phyloP scores from a whole-genome alignment of 768 basidiomycete genomes.

The Rhizopogon vesiculosus region DNA sequence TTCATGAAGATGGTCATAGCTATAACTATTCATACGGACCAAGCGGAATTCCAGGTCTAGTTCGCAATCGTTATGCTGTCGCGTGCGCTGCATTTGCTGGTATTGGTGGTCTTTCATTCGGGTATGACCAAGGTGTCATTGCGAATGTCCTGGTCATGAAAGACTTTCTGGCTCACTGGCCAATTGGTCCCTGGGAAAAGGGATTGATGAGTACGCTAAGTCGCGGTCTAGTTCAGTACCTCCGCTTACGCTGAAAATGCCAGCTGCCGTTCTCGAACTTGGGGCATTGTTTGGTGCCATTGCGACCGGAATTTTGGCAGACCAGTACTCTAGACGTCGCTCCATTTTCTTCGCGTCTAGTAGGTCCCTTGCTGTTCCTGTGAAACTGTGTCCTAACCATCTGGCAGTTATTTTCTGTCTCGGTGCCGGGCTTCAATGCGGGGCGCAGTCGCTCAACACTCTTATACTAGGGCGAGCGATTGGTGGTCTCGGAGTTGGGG shows the following conservation, averaged over 20 bases:
- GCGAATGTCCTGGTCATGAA: conserved; percentile 83
- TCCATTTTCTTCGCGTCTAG: conserved; percentile 68
- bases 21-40: conserved; percentile 77
- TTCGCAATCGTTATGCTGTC: conserved; percentile 59
- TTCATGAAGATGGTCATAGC: conserved; percentile 17
- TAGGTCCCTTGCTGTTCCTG: conserved; percentile 27
- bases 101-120: conserved; percentile 74
- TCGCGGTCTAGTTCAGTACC: not conserved
- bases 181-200: conserved; percentile 65
- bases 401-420: conserved; percentile 60
- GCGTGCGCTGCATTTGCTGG: conserved; percentile 72
- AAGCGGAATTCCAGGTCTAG: conserved; percentile 57
- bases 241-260: not conserved
- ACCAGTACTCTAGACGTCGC: conserved; percentile 59
- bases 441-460: conserved; percentile 49
- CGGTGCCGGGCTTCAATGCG: conserved; percentile 66
- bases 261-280: conserved; percentile 75
- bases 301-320: conserved; percentile 60
- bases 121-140: conserved; percentile 84
- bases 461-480: conserved; percentile 68
- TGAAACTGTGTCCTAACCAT: not conserved
- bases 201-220: conserved; percentile 66
- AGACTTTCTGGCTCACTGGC: conserved; percentile 67
- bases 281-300: conserved; percentile 78
- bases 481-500: conserved; percentile 80